These are phyloP conservation scores for Hypoxylon lienhwacheense DNA, from an alignment of 495 filamentous ascomycete species.

Conservation along the genomic window DNA sequence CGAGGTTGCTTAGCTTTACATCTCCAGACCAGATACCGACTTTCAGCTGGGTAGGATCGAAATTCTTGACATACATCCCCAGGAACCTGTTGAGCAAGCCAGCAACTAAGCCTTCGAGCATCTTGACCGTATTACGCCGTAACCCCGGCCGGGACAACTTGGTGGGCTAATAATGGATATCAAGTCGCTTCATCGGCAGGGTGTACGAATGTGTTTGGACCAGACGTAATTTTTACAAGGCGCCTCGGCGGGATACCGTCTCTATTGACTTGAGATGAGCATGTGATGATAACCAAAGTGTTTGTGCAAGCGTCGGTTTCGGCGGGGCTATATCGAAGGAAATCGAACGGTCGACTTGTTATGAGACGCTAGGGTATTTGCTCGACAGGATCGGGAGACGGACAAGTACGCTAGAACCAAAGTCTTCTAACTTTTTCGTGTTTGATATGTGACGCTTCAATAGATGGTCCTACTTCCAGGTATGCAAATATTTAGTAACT, in stretches of 20 bases:
- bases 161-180: conserved; percentile 32
- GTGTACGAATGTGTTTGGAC: not conserved
- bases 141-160: conserved; percentile 53
- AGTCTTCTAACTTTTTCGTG: too few relatives aligned
- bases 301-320: not conserved
- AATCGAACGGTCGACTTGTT: too few relatives aligned
- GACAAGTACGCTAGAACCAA: too few relatives aligned
- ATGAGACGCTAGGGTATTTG: too few relatives aligned
- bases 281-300: not conserved
- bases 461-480: too few relatives aligned
- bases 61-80: conserved; percentile 99
- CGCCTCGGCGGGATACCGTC: not conserved
- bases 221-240: not conserved
- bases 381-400: too few relatives aligned
- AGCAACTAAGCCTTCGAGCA: conserved; percentile 71
- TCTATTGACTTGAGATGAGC: not conserved
- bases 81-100: conserved; percentile 97
- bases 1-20: conserved; percentile 87
- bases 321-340: too few relatives aligned
- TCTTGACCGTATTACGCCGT: conserved; percentile 53
- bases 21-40: conserved; percentile 98
- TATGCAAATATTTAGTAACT: too few relatives aligned
- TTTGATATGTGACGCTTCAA: too few relatives aligned
- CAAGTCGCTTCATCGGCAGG: conserved; percentile 41
- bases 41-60: conserved; percentile 93